Evolutionary conservation across 768 basidiomycete genomes (phyloP).

Genomic region (Phaffia tasmanica): DNA sequence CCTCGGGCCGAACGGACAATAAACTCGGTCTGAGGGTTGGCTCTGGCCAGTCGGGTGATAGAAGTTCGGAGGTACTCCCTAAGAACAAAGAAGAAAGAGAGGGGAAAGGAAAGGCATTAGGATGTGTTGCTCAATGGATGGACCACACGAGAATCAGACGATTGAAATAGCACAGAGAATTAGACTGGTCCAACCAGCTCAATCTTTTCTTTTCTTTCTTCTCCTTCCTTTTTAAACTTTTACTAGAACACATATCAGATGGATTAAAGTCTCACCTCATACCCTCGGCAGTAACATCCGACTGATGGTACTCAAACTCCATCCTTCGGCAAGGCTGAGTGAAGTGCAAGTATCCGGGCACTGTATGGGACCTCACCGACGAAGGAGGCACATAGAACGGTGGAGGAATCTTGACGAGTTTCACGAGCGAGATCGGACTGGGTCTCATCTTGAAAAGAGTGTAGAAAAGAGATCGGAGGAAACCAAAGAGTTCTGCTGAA

Average conservation of each 20-base stretch:
- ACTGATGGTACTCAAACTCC: conserved; percentile 19
- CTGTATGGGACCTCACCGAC: conserved; percentile 1
- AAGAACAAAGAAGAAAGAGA: neutral
- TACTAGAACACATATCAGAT: neutral
- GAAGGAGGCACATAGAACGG: conserved; percentile 21
- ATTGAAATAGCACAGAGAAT: neutral
- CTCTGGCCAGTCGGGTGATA: neutral
- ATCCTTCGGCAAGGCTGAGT: conserved; percentile 4
- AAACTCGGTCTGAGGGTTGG: conserved; percentile 16
- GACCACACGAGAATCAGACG: neutral
- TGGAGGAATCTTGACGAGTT: neutral
- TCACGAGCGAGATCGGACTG: neutral
- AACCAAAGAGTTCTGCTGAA: too few species aligned
- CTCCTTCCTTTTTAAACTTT: neutral
- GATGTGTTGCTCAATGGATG: neutral
- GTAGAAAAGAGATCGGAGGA: too few species aligned
- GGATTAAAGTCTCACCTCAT: conserved; percentile 1
- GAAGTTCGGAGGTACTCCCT: conserved; percentile 21
- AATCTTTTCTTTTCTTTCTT: neutral
- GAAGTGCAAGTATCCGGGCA: conserved; percentile 19
- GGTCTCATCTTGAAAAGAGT: conserved; percentile 4
- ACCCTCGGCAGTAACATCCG: conserved; percentile 8
- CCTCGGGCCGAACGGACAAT: conserved; percentile 9
- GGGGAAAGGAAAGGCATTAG: conserved; percentile 1
- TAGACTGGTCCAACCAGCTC: neutral